A percentile compares a stretch with the other conserved stretches of the same genome.
phyloP scores from a whole-genome alignment of 768 basidiomycete genomes.

The Xerocomellus amylosporus region DNA sequence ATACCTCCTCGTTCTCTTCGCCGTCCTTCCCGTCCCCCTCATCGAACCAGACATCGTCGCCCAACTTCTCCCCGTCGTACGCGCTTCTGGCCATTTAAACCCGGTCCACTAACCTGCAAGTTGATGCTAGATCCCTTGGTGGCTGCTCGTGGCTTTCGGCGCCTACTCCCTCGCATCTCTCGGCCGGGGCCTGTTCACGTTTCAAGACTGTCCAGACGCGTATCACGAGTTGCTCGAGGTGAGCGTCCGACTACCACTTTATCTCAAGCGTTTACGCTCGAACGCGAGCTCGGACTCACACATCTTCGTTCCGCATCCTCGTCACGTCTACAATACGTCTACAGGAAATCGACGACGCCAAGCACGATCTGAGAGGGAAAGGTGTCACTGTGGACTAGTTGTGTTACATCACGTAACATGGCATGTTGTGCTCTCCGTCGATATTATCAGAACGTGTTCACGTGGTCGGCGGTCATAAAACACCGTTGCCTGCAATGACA shows the following conservation, averaged over 20 bases:
- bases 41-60: constrained; percentile 4
- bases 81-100: no score
- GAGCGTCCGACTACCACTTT: background rate
- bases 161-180: constrained; percentile 79
- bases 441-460: no score
- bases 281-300: background rate
- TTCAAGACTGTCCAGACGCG: constrained; percentile 77
- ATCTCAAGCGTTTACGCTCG: no score
- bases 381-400: constrained; percentile 59
- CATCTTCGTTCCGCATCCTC: background rate
- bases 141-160: constrained; percentile 76
- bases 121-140: constrained; percentile 66
- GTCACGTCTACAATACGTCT: background rate
- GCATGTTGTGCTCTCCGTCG: no score
- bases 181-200: constrained; percentile 70
- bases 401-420: background rate
- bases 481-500: no score
- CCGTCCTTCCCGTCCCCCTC: constrained; percentile 16
- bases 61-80: constrained; percentile 17
- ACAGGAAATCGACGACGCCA: constrained; percentile 61
- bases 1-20: constrained; percentile 36
- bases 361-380: constrained; percentile 53
- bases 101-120: background rate
- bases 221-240: constrained; percentile 66
- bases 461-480: no score